Percentiles rank a stretch among this genome's conserved stretches.
These are phyloP conservation scores for Boletellus dicymbophilus DNA, from an alignment of 1,284 basidiomycete species.

Conservation along the genomic window DNA sequence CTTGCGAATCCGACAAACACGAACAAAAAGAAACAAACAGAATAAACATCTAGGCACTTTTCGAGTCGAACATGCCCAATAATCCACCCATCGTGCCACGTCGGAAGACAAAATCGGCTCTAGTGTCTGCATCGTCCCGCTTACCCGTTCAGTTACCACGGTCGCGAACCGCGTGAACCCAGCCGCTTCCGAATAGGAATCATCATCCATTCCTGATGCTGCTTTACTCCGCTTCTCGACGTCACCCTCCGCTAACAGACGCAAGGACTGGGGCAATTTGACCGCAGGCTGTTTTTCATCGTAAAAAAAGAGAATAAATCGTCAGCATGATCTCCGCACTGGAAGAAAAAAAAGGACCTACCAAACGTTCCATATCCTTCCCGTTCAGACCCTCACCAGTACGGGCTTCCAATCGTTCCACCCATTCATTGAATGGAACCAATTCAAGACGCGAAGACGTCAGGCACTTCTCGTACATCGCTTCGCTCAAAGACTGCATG, in stretches of 20 bases:
- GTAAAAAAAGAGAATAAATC: background rate
- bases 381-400: conserved; percentile 4
- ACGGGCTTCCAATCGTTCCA: conserved; percentile 17
- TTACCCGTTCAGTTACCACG: conserved; percentile 8
- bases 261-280: conserved; percentile 19
- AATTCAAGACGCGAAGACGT: conserved; percentile 14
- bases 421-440: conserved; percentile 27
- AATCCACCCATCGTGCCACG: conserved; percentile 19
- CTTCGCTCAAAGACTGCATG: conserved; percentile 21
- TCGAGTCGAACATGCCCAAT: conserved; percentile 16
- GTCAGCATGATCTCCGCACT: no score
- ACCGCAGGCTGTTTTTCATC: conserved; percentile 13
- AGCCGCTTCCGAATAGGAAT: background rate
- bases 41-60: background rate
- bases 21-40: no score
- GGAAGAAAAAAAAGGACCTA: background rate
- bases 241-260: conserved; percentile 8
- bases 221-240: background rate
- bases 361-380: conserved; percentile 3
- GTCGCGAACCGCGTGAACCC: conserved; percentile 10
- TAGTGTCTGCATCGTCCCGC: conserved; percentile 20
- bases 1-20: no score
- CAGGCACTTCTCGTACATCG: conserved; percentile 9
- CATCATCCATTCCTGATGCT: background rate
- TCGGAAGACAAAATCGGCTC: conserved; percentile 12